Base-by-base conservation (phyloP, 139 green algal genomes). In the Tetradesmus obliquus region DNA sequence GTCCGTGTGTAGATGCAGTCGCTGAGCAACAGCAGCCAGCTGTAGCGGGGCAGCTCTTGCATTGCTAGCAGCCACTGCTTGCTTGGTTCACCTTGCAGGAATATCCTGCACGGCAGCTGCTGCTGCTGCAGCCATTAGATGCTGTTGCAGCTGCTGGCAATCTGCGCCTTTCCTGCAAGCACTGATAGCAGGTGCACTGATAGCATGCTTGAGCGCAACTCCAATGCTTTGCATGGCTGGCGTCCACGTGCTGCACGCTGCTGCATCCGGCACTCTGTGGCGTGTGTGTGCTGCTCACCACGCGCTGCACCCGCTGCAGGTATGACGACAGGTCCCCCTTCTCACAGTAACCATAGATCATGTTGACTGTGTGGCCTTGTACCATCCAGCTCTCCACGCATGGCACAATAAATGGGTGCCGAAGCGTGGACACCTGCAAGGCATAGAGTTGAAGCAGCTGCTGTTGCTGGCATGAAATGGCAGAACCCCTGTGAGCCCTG, bases 401-500 rank as follows among this genome's bases (percentile, higher is more conserved):
- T 10, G 91, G 92, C 85, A 96, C 93, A 32, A 97, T 94, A 91
- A 94, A 97, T 15, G 95, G 95, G 93, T 96, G 94, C 66, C 90
- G 60, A 60, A 96, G 91, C 15, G 87, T 90, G 3, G 90, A 93
- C 0, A 93, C 91, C 93, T 95, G 91, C 20, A 71, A 15, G 55
- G 55, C 15, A 76, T 76, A 3, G 1, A 76, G 13, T n/a, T 10
- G 13, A 6, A 13, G 66, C 15, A 20, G 60, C n/a, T 76, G 66
- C 66, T 76, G 66, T 24, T 17, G 66, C 66, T 4, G 32, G 32
- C 32, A 45, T 45, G 2, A 20, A 76, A 24, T 17, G 66, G 66
- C 12, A 24, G 66, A 8, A 24, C 1, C 66, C 17, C 17, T 13
- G 17, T 5, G 60, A 76, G 66, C 7, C 66, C 17, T 76, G 66